These are phyloP conservation scores for Cystobasidium sp. DNA, from an alignment of 1,284 basidiomycete genomes.

Conservation along the genomic window DNA sequence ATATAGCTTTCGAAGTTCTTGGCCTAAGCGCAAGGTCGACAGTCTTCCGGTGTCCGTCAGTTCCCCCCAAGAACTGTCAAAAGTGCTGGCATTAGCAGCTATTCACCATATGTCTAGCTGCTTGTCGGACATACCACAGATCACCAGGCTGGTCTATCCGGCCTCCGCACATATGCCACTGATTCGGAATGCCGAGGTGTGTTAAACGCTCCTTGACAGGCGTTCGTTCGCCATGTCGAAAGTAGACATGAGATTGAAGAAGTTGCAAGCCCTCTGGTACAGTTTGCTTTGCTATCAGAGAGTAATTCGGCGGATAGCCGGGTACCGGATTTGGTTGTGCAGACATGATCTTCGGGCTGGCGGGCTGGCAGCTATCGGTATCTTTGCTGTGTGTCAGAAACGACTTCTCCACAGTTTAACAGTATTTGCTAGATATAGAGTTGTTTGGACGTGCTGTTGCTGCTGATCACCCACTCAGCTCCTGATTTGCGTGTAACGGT, in stretches of 20 bases:
- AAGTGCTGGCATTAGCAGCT: too few relatives aligned
- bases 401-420: too few relatives aligned
- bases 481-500: too few relatives aligned
- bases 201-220: slow-evolving; percentile 33
- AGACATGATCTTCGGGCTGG: slow-evolving; percentile 7
- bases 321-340: slow-evolving; percentile 34
- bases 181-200: slow-evolving; percentile 36
- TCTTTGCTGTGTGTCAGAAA: too few relatives aligned
- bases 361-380: too few relatives aligned
- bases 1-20: slow-evolving; percentile 47
- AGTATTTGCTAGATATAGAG: too few relatives aligned
- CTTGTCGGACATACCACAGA: not conserved
- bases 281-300: slow-evolving; percentile 10
- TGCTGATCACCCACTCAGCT: too few relatives aligned
- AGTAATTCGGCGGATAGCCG: slow-evolving; percentile 30
- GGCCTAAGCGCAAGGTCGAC: slow-evolving; percentile 49
- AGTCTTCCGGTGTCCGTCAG: slow-evolving; percentile 52
- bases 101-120: too few relatives aligned
- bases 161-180: slow-evolving; percentile 34
- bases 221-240: slow-evolving; percentile 44
- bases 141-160: slow-evolving; percentile 9
- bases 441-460: too few relatives aligned
- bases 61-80: slow-evolving; percentile 50
- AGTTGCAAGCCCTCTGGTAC: slow-evolving; percentile 37
- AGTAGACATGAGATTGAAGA: slow-evolving; percentile 36